Evolutionary conservation across 495 filamentous ascomycete species (phyloP).

Genomic region (Neurospora intermedia): DNA sequence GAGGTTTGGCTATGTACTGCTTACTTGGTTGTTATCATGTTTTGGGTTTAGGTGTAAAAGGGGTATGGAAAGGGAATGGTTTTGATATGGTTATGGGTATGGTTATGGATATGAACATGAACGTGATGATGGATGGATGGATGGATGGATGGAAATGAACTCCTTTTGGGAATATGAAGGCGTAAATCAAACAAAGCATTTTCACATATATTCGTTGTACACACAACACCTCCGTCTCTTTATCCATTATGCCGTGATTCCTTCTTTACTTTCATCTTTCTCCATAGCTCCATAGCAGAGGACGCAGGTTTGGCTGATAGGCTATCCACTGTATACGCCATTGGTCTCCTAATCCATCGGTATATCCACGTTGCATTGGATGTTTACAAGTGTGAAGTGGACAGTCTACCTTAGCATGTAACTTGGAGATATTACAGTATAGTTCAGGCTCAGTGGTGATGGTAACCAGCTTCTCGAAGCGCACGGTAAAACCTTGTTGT

Average conservation of each 20-base stretch:
- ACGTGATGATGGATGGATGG: neutral
- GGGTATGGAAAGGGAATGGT: neutral
- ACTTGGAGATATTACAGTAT: too few relatives aligned
- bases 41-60: neutral
- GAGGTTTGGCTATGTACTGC: neutral
- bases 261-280: neutral
- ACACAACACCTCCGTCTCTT: neutral
- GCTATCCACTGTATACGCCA: neutral
- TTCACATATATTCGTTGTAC: neutral
- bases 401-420: neutral
- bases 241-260: neutral
- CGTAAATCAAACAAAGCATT: neutral
- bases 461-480: neutral
- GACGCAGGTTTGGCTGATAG: neutral
- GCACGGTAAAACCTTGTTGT: neutral
- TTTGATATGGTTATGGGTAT: neutral
- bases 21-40: neutral
- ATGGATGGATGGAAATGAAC: neutral
- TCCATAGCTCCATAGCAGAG: neutral
- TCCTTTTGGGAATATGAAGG: neutral
- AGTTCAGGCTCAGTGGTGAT: neutral
- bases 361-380: neutral
- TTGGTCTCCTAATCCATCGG: neutral
- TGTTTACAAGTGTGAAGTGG: neutral
- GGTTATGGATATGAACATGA: neutral